Evolutionary conservation across 2,329 filamentous ascomycete genomes (phyloP).

Genomic region (Aspergillus felis): DNA sequence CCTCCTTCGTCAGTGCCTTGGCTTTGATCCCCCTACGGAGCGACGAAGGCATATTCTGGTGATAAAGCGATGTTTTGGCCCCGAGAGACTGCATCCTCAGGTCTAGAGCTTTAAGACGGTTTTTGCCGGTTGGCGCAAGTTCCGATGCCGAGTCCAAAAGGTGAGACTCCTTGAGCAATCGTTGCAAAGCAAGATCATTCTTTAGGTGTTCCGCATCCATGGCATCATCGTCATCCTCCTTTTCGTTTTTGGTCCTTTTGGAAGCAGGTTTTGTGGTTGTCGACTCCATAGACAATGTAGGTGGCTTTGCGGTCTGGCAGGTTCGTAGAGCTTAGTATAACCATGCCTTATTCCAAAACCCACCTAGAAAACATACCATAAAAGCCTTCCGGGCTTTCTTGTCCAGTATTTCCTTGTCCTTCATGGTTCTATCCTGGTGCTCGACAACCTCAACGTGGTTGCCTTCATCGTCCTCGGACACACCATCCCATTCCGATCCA

Average conservation of each 20-base stretch:
- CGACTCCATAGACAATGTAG: conserved; percentile 31
- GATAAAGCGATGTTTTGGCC: conserved; percentile 68
- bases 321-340: conserved; percentile 9
- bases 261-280: conserved; percentile 15
- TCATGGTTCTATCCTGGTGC: conserved; percentile 48
- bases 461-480: conserved; percentile 50
- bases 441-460: conserved; percentile 59
- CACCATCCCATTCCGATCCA: conserved; percentile 59
- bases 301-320: conserved; percentile 44
- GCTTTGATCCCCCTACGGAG: conserved; percentile 79
- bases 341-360: too few species aligned
- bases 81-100: conserved; percentile 78
- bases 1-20: conserved; percentile 63
- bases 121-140: conserved; percentile 61
- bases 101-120: conserved; percentile 77
- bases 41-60: conserved; percentile 82
- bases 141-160: conserved; percentile 63
- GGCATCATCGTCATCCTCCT: conserved; percentile 48
- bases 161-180: conserved; percentile 86
- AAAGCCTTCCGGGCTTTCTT: conserved; percentile 73
- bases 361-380: conserved; percentile 53
- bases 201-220: conserved; percentile 67
- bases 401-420: conserved; percentile 48
- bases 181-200: conserved; percentile 88
- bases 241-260: conserved; percentile 15